Base-by-base conservation (phyloP, 257 asterid genomes). In the Solanum lycopersicoides region DNA sequence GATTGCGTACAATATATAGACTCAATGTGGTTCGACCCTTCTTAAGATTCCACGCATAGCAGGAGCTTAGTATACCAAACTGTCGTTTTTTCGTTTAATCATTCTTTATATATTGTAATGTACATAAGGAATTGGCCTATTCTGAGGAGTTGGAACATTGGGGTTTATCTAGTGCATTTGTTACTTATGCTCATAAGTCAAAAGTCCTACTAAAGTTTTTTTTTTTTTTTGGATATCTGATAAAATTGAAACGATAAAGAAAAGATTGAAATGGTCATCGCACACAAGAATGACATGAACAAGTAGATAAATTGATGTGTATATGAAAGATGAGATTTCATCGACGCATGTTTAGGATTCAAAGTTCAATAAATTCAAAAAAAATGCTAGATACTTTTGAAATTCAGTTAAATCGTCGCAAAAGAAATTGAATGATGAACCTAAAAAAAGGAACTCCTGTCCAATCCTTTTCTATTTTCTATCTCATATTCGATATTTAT, bases 31-130 rank as follows among this genome's bases (percentile, higher is more conserved):
- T 32, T 34, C 1, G 23, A 16, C 77, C 25, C 13, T 0, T 71
- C 13, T 9, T 11, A 0, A 0, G 25, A 71, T 32, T 21, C 1
- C n/a, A 20, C 0, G 14, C 8, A 18, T 4, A 18, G 2, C 16
- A 65, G 3, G 1, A 71, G 1, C 8, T 72, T 72, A 37, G 18
- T 74, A 4, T 0, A 34, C 25, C 25, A 18, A 34, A 18, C 2
- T 18, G 4, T 6, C 30, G 3, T 71, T 35, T 71, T 72, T 74
- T 37, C 30, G 28, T 74, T 37, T 37, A 37, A 5, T 74, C 82
- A 37, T 37, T 74, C 53, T 74, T 74, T 74, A 74, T 13, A 74
- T 11, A 35, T 10, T 74, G 82, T 76, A 76, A 16, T 76, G 35
- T 28, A 76, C 35, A 41, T 41, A 10, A 74, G 15, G 18, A 41